These are phyloP conservation scores for Zymoseptoria crescenta DNA, from an alignment of 2,329 filamentous ascomycete genomes.

Conservation along the genomic window DNA sequence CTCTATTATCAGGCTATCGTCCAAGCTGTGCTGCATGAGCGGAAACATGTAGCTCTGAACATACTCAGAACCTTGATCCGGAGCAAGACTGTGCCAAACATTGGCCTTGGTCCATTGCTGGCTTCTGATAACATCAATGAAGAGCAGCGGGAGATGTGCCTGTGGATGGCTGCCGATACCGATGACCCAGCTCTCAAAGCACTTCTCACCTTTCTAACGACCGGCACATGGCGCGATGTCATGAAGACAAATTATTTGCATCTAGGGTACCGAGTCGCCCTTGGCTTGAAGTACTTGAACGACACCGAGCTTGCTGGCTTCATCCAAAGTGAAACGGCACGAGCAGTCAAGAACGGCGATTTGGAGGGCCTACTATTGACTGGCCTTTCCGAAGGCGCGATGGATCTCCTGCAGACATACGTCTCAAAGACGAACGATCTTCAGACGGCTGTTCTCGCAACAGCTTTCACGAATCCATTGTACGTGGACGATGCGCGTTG, in stretches of 20 bases:
- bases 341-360: slow-evolving; percentile 58
- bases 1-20: slow-evolving; percentile 70
- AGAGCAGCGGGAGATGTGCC: slow-evolving; percentile 54
- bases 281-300: slow-evolving; percentile 65
- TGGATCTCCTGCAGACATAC: slow-evolving; percentile 68
- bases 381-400: slow-evolving; percentile 63
- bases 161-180: slow-evolving; percentile 55
- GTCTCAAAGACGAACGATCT: slow-evolving; percentile 68
- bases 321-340: slow-evolving; percentile 46
- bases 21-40: slow-evolving; percentile 65
- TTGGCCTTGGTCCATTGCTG: slow-evolving; percentile 42
- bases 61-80: slow-evolving; percentile 62
- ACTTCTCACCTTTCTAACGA: slow-evolving; percentile 69
- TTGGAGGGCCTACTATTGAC: slow-evolving; percentile 72
- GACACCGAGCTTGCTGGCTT: slow-evolving; percentile 41
- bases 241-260: slow-evolving; percentile 66
- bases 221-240: slow-evolving; percentile 67
- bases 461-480: slow-evolving; percentile 64
- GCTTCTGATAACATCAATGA: slow-evolving; percentile 44
- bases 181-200: slow-evolving; percentile 73
- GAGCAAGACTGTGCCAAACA: slow-evolving; percentile 56
- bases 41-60: slow-evolving; percentile 59
- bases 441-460: slow-evolving; percentile 68
- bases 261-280: slow-evolving; percentile 63
- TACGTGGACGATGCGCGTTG: slow-evolving; percentile 73